These are phyloP conservation scores for Annulohypoxylon truncatum DNA, from an alignment of 2,329 filamentous ascomycete species.

Conservation along the genomic window DNA sequence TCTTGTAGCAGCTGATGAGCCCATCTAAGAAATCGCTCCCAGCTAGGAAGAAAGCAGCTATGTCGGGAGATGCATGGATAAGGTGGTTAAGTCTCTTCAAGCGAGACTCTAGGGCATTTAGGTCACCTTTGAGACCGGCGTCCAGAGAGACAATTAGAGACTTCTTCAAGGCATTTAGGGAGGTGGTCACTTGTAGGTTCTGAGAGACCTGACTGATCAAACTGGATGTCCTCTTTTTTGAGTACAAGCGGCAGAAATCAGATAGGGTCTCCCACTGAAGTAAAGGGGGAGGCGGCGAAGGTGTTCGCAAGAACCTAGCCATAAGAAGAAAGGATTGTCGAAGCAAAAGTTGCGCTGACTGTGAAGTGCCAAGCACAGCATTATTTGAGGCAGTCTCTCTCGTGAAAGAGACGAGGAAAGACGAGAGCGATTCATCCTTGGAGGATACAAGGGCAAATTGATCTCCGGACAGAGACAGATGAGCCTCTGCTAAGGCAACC, in stretches of 20 bases:
- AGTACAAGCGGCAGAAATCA: constrained; percentile 74
- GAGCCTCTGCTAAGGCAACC: constrained; percentile 73
- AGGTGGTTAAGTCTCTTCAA: constrained; percentile 72
- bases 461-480: constrained; percentile 68
- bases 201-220: constrained; percentile 64
- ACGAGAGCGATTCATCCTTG: constrained; percentile 67
- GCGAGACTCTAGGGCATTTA: constrained; percentile 64
- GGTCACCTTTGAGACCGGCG: constrained; percentile 65
- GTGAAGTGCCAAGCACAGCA: constrained; percentile 51
- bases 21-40: constrained; percentile 91
- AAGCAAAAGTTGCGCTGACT: constrained; percentile 61
- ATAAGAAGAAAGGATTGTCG: constrained; percentile 74
- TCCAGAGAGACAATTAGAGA: constrained; percentile 72
- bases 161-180: constrained; percentile 70
- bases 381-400: constrained; percentile 61
- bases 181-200: constrained; percentile 63
- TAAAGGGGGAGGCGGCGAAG: constrained; percentile 59
- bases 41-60: constrained; percentile 75
- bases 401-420: constrained; percentile 77
- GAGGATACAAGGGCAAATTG: constrained; percentile 64
- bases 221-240: constrained; percentile 68
- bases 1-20: constrained; percentile 72
- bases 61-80: constrained; percentile 68
- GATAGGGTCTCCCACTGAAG: constrained; percentile 75
- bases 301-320: constrained; percentile 63